Evolutionary conservation across 2,329 filamentous ascomycete genomes (phyloP), one percentile per base, ranked within the genome.

Genomic region (Xylariaceae sp.): DNA sequence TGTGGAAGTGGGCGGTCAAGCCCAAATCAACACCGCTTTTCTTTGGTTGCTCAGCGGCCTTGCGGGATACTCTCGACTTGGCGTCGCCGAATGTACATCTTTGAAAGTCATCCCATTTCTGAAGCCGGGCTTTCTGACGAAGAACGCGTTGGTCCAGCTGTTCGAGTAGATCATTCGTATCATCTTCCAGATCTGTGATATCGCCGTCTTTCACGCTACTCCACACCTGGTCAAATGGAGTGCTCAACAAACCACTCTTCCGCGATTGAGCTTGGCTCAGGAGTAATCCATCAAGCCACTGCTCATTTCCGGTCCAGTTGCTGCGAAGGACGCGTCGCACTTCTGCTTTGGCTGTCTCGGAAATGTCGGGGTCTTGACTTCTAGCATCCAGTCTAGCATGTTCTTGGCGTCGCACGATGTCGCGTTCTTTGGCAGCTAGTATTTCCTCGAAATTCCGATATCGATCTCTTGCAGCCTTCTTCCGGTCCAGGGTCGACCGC

Each of bases 251-350:
- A 0, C 75, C 77, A 52, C 87, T 86, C 31, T 74, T 78, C 22
- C 72, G 72, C 2, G 74, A 69, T 7, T 72, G 72, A 17, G 74
- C 72, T 41, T 89, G 85, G 2, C 88, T 88, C 44, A 85, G 75
- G 0, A 94, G 65, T 17, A 96, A 70, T 2, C 81, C 75, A 42
- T 89, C 79, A 59, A 89, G 77, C 85, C 90, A 92, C 48, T 81
- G 78, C 51, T 85, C 80, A 60, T 85, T 82, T 2, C 89, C 90
- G 12, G 87, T 75, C 90, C 90, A 96, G 57, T 90, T 89, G 53
- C 84, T 83, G 33, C 78, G 76, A 30, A 90, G 71, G 2, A 78
- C 75, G 39, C 78, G 80, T 58, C 84, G 77, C 49, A 89, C 70
- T 36, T 80, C 71, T 0, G 66, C 57, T 40, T 70, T 74, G 3